Evolutionary conservation across 2,329 filamentous ascomycete genomes (phyloP).

Genomic region (Aspergillus intermedius): DNA sequence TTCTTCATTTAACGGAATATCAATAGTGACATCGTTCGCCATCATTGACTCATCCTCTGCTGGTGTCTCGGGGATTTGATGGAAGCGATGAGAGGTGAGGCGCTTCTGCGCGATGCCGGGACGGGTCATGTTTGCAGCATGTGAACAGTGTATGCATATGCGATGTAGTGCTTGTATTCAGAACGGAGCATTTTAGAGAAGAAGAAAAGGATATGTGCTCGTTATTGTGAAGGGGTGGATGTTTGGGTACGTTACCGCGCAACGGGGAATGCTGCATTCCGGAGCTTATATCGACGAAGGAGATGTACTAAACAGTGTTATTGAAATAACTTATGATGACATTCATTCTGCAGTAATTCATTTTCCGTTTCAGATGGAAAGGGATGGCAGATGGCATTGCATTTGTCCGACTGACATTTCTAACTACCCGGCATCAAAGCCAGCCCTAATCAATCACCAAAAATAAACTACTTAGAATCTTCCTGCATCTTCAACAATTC

Average conservation of each 20-base stretch:
- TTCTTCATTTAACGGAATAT: slow-evolving; percentile 49
- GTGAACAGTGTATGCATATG: background rate
- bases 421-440: no score
- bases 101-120: slow-evolving; percentile 34
- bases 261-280: no score
- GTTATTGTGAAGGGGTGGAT: no score
- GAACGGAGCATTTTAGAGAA: background rate
- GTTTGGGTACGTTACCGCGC: no score
- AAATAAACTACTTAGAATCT: slow-evolving; percentile 22
- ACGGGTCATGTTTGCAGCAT: slow-evolving; percentile 7
- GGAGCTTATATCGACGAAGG: no score
- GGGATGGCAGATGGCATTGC: no score
- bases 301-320: no score
- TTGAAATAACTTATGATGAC: no score
- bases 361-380: no score
- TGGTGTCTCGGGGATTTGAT: slow-evolving; percentile 30
- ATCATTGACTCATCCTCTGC: slow-evolving; percentile 35
- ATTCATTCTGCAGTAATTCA: no score
- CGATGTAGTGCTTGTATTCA: no score
- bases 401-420: no score
- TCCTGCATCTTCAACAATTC: slow-evolving; percentile 34
- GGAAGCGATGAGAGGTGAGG: slow-evolving; percentile 41
- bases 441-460: background rate
- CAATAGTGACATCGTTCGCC: slow-evolving; percentile 51
- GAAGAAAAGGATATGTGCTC: background rate